Evolutionary conservation across 768 basidiomycete genomes (phyloP).

Genomic region (Pseudohyphozyma bogoriensis): DNA sequence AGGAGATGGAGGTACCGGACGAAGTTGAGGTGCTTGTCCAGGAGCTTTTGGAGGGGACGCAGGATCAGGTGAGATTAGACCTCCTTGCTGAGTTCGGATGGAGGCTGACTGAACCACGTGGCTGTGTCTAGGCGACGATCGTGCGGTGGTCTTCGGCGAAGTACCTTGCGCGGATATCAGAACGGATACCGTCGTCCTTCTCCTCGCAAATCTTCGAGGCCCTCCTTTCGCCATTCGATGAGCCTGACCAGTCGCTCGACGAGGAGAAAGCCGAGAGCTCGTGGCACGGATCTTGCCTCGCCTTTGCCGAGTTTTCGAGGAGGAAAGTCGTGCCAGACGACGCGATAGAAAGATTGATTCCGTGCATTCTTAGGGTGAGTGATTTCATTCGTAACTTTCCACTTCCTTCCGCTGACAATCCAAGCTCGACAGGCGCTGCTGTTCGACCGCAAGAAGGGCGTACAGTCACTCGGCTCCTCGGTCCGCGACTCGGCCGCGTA

Average conservation of each 20-base stretch:
- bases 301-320: conserved; percentile 84
- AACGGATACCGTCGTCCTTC: conserved; percentile 66
- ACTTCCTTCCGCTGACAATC: background rate
- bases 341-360: conserved; percentile 54
- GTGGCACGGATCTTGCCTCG: conserved; percentile 91
- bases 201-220: conserved; percentile 71
- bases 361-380: conserved; percentile 69
- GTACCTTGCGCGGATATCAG: conserved; percentile 71
- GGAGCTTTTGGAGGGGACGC: conserved; percentile 58
- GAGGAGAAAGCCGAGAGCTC: conserved; percentile 62
- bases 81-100: background rate
- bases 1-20: conserved; percentile 52
- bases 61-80: conserved; percentile 33
- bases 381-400: background rate
- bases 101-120: background rate
- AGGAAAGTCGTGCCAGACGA: conserved; percentile 53
- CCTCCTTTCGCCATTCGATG: conserved; percentile 62
- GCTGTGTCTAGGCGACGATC: conserved; percentile 62
- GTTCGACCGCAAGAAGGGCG: conserved; percentile 83
- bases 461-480: conserved; percentile 86
- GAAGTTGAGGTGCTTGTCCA: conserved; percentile 66
- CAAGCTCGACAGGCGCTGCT: conserved; percentile 56
- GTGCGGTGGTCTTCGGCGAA: conserved; percentile 94
- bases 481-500: conserved; percentile 93
- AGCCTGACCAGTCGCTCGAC: conserved; percentile 44